Base-by-base conservation (phyloP, 2,329 filamentous ascomycete genomes). In the Corynespora cassiicola region DNA sequence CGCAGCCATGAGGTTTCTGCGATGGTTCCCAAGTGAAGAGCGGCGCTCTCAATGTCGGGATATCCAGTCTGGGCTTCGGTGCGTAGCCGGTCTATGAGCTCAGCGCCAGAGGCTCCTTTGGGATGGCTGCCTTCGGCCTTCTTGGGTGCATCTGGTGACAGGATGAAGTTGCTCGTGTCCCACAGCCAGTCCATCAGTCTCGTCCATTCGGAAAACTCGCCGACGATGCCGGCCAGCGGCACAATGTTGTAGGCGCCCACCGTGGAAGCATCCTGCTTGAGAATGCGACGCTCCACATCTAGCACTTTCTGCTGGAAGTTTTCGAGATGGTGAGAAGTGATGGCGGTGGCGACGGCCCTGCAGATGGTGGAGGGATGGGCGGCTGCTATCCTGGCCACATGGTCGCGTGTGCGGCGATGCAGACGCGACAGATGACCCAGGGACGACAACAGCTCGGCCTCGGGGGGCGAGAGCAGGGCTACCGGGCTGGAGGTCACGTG, bases 231-330 rank as follows among this genome's bases (percentile, higher is more conserved):
- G 32, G 94, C 95, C 54, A 99, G 71, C 3, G 94, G 92, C 15
- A 97, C 92, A 47, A 96, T 95, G 46, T 92, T 87, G 65, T 96
- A 96, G 1, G 88, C 92, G 26, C 92, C 92, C 2, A 97, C 92
- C 42, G 88, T 81, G 6, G 76, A 81, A 2, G 90, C 79, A 72
- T 96, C 90, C 56, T 84, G 82, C 29, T 77, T 80, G 33, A 97
- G 72, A 17, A 99, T 87, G 9, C 79, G 79, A 40, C 79, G 80
- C 69, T 99, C 94, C 4, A 96, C 89, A 36, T 90, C 82, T 7
- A 97, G 74, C 5, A 97, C 85, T 63, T 90, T 90, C 28, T 79
- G 78, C 65, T 95, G 90, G 54, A 97, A 97, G 7, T 79, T 80
- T 6, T 82, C 81, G 4, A 99, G 79, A 53, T 96, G 89, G 19